A percentile compares a stretch with the other conserved stretches of the same genome.
These are phyloP conservation scores for Eucommia ulmoides DNA, from an alignment of 257 asterid species.

Conservation along the genomic window DNA sequence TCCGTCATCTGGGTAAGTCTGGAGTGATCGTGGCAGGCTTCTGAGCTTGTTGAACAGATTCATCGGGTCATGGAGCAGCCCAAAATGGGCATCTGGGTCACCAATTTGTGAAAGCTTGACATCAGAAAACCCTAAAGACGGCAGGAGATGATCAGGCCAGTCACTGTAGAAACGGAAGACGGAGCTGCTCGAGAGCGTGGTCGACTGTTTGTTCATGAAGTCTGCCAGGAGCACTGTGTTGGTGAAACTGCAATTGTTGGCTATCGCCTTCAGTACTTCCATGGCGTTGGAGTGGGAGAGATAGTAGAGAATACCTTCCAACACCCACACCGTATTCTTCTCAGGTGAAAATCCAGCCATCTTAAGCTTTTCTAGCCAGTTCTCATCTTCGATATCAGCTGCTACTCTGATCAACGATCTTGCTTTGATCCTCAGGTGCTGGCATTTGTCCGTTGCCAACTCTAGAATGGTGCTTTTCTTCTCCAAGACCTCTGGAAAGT, in stretches of 20 bases:
- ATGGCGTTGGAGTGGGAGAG: constrained; percentile 63
- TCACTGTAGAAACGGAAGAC: constrained; percentile 75
- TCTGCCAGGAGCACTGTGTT: constrained; percentile 81
- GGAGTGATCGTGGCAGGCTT: constrained; percentile 69
- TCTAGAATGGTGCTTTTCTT: constrained; percentile 63
- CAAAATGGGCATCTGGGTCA: constrained; percentile 95
- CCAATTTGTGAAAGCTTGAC: constrained; percentile 89
- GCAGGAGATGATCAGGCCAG: constrained; percentile 86
- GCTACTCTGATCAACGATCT: constrained; percentile 77
- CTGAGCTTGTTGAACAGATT: constrained; percentile 76
- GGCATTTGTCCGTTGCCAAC: constrained; percentile 48
- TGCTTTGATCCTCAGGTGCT: constrained; percentile 49
- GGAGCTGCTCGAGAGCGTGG: constrained; percentile 62
- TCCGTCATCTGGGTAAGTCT: constrained; percentile 86
- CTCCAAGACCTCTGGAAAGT: constrained; percentile 68
- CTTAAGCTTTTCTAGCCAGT: constrained; percentile 88
- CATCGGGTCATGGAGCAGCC: constrained; percentile 66
- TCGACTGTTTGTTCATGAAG: constrained; percentile 95
- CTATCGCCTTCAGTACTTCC: constrained; percentile 57
- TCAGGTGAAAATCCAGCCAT: constrained; percentile 60
- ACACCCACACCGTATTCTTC: constrained; percentile 67
- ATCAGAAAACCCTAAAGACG: constrained; percentile 79
- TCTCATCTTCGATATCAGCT: constrained; percentile 73
- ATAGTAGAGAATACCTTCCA: constrained; percentile 86
- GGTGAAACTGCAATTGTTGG: constrained; percentile 48